Base-by-base conservation (phyloP, 2,329 filamentous ascomycete genomes). In the Nemania abortiva region DNA sequence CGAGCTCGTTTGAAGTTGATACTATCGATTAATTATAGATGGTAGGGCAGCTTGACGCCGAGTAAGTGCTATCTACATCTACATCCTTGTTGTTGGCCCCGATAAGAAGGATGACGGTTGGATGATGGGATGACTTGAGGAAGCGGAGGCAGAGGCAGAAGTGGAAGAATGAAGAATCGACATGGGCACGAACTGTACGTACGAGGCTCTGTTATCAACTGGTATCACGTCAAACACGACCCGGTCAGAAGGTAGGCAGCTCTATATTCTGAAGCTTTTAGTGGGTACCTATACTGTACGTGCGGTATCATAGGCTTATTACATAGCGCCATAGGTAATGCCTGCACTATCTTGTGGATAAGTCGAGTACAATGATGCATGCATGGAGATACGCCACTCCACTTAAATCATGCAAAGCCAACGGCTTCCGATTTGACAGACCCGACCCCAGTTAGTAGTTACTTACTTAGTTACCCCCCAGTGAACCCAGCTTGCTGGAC, bases 21-120 rank as follows among this genome's bases (percentile, higher is more conserved):
- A 55, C 24, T 45, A 31, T 50, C 6, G 39, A 45, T 55, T 24
- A 49, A 56, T 49, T 61, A 61, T 34, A 53, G 29, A 65, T 49
- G 15, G 22, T 52, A 53, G 29, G 42, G 54, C 68, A 70, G 65
- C 67, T 66, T 49, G 49, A 53, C 58, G 68, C 68, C 63, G 68
- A 42, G 27, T 52, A 62, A 58, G 20, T 57, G 39, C 56, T 57
- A 31, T 64, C 65, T 52, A 50, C 45, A 70, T 70, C 70, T 72
- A 72, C 70, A 72, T 72, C 60, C 59, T 68, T 54, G 50, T 61
- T 42, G 56, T 53, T 24, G n/a, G 22, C 50, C 49, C n/a, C 24
- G 24, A 50, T 57, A 3, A 63, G 29, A 66, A 34, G n/a, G 6
- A 60, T 24, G n/a, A 49, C 18, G n/a, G 52, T 15, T 50, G 27